Evolutionary conservation across 768 basidiomycete species (phyloP).

Genomic region (Trametes maxima): DNA sequence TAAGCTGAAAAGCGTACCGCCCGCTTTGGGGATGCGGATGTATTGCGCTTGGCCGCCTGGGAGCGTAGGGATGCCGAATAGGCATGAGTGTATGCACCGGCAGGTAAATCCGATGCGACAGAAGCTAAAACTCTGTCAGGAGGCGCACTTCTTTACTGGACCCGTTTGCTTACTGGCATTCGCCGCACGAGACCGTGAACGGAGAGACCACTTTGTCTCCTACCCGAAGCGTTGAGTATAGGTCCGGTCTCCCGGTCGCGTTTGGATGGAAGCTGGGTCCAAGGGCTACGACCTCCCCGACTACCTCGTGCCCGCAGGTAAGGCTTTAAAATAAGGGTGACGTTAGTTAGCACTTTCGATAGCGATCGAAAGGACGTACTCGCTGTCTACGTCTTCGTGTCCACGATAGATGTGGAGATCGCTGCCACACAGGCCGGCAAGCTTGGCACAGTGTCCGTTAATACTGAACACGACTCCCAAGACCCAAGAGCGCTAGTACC

Average conservation of each 20-base stretch:
- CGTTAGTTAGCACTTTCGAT: background rate
- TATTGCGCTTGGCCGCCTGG: constrained; percentile 83
- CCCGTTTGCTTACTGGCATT: constrained; percentile 67
- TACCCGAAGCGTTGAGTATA: constrained; percentile 65
- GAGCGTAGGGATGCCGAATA: constrained; percentile 68
- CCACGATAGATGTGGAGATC: constrained; percentile 79
- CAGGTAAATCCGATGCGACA: constrained; percentile 76
- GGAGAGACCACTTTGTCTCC: constrained; percentile 82
- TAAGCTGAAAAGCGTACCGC: constrained; percentile 74
- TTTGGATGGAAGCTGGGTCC: constrained; percentile 56
- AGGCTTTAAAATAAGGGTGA: constrained; percentile 42
- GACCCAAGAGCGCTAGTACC: constrained; percentile 35
- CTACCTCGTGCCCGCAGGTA: constrained; percentile 76
- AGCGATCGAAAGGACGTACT: constrained; percentile 41
- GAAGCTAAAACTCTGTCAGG: constrained; percentile 43
- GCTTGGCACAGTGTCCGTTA: constrained; percentile 39
- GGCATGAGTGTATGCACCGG: constrained; percentile 58
- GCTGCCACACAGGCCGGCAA: constrained; percentile 70
- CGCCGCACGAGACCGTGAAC: constrained; percentile 82
- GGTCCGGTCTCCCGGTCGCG: constrained; percentile 51
- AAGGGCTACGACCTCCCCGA: constrained; percentile 69
- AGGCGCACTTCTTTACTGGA: background rate
- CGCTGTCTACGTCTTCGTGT: constrained; percentile 51
- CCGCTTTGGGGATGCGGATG: constrained; percentile 76
- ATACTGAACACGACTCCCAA: background rate